Conservation (phyloP, 345 rosid genomes). For the Populus simonii region DNA sequence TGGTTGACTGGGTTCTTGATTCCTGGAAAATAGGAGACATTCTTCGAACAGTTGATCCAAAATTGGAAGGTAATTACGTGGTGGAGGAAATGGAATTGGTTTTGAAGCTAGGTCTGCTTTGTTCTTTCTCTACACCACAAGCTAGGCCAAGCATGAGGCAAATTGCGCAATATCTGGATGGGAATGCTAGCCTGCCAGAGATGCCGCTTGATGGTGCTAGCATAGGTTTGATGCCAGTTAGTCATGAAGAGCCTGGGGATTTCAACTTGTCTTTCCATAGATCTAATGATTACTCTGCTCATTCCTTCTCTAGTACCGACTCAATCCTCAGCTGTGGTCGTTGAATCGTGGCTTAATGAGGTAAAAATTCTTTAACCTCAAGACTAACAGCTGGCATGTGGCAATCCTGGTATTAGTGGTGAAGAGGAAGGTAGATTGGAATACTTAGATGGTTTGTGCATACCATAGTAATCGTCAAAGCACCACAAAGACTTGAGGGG, state of each 20-base stretch:
- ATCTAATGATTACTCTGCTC: neutral
- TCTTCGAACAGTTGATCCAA: neutral
- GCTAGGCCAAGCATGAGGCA: constrained; percentile 4
- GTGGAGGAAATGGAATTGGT: constrained; percentile 3
- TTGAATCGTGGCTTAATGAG: neutral
- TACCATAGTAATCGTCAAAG: too few species aligned
- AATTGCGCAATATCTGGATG: constrained; percentile 3
- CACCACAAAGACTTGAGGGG: too few species aligned
- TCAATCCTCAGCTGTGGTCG: neutral
- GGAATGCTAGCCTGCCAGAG: neutral
- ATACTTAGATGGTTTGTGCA: too few species aligned
- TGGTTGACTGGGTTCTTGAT: constrained; percentile 2
- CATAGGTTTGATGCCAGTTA: neutral
- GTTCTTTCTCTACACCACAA: neutral
- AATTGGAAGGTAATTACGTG: neutral
- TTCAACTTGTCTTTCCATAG: too few species aligned
- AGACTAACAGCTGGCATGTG: neutral
- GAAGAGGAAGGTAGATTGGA: too few species aligned
- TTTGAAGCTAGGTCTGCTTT: constrained; percentile 1
- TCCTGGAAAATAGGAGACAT: neutral
- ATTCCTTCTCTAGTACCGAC: neutral
- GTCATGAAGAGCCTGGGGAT: neutral
- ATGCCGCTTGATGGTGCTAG: neutral
- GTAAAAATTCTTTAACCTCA: neutral
- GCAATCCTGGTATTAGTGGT: too few species aligned